phyloP scores from a whole-genome alignment of 108 stramenopile genomes.

The Ochromonas danica region DNA sequence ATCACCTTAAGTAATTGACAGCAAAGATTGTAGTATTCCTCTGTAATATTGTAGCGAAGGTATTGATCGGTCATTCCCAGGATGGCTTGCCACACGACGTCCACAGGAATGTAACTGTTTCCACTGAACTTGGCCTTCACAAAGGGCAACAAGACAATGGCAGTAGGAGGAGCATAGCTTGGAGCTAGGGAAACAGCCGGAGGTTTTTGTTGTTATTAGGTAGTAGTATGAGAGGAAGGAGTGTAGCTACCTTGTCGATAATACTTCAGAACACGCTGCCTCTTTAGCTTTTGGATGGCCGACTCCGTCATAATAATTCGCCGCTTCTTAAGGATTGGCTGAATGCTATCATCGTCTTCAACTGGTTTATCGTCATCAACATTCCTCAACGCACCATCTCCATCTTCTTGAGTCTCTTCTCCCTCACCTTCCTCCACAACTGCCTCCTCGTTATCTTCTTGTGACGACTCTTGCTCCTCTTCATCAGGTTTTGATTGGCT shows the following conservation, averaged over 20 bases:
- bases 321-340: too few relatives aligned
- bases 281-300: too few relatives aligned
- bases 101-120: constrained; percentile 21
- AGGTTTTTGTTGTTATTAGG: neutral
- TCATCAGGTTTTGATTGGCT: too few relatives aligned
- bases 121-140: neutral
- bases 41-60: constrained; percentile 36
- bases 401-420: constrained; percentile 2
- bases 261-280: constrained; percentile 51
- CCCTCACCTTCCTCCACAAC: neutral
- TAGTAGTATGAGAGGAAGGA: neutral
- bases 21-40: constrained; percentile 24
- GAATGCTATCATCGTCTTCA: neutral
- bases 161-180: constrained; percentile 7
- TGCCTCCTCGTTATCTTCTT: neutral
- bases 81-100: constrained; percentile 56
- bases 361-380: neutral
- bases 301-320: too few relatives aligned
- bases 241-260: constrained; percentile 43
- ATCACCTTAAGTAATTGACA: constrained; percentile 9
- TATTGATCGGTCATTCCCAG: constrained; percentile 56
- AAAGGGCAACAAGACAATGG: constrained; percentile 19
- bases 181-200: neutral
- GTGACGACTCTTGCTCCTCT: neutral
- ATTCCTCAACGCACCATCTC: neutral